A percentile compares a stretch with the other conserved stretches of the same genome.
phyloP scores from a whole-genome alignment of 2,329 filamentous ascomycete species.

The Pseudogymnoascus sp. region DNA sequence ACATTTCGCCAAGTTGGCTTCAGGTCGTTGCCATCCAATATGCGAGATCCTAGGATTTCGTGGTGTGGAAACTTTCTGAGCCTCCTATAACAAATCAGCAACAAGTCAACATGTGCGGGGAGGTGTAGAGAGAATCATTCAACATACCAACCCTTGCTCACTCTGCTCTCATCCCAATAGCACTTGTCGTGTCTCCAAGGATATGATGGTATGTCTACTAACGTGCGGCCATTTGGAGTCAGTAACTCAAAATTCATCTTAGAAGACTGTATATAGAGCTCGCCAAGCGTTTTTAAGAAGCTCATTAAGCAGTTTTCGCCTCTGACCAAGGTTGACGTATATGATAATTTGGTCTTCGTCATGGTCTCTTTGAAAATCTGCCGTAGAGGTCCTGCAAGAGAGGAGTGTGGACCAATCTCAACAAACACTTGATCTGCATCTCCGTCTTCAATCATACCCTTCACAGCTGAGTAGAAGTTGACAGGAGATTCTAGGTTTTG shows the following conservation, averaged over 20 bases:
- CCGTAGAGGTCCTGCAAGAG: slow-evolving; percentile 29
- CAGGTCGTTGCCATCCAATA: slow-evolving; percentile 17
- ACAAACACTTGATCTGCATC: neutral
- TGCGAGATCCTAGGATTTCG: slow-evolving; percentile 40
- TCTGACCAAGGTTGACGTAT: slow-evolving; percentile 15
- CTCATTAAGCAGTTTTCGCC: slow-evolving; percentile 15
- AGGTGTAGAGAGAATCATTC: neutral
- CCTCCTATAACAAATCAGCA: slow-evolving; percentile 26
- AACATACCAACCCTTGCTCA: slow-evolving; percentile 33
- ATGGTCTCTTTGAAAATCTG: slow-evolving; percentile 18
- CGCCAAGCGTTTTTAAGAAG: slow-evolving; percentile 14
- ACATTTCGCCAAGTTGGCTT: slow-evolving; percentile 26
- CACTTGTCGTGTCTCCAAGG: slow-evolving; percentile 44
- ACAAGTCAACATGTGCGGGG: neutral
- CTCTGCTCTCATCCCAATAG: slow-evolving; percentile 47
- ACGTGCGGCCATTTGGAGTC: neutral
- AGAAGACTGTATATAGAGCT: slow-evolving; percentile 14
- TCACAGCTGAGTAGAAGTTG: slow-evolving; percentile 28
- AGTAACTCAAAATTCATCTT: neutral
- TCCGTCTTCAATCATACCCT: slow-evolving; percentile 15
- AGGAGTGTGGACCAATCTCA: slow-evolving; percentile 30
- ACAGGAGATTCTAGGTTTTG: slow-evolving; percentile 38
- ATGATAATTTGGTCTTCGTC: slow-evolving; percentile 6
- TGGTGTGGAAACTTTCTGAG: slow-evolving; percentile 38
- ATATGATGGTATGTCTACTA: slow-evolving; percentile 43